Conservation (phyloP, 768 basidiomycete genomes). For the Auriscalpium orientale region DNA sequence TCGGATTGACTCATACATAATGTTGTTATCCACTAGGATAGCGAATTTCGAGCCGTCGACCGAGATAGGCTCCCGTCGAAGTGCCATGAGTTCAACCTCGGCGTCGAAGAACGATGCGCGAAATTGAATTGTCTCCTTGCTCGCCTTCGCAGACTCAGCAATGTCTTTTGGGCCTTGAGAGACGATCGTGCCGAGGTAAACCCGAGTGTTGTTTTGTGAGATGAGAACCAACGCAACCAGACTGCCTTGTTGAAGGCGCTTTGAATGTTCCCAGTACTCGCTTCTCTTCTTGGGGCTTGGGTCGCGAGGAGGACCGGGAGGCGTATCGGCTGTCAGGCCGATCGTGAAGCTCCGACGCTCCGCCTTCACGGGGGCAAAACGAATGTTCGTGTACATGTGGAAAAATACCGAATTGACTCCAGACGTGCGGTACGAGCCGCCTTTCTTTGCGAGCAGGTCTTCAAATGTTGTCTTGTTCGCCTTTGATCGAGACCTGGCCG, state of each 20-base stretch:
- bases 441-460: conserved; percentile 40
- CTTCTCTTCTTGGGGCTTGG: conserved; percentile 29
- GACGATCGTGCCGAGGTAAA: conserved; percentile 48
- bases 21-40: conserved; percentile 12
- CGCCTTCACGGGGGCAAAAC: conserved; percentile 38
- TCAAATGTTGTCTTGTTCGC: conserved; percentile 20
- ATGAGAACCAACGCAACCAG: conserved; percentile 50
- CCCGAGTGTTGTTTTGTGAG: conserved; percentile 18
- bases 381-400: conserved; percentile 51
- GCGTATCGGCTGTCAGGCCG: conserved; percentile 39
- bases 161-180: conserved; percentile 35
- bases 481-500: conserved; percentile 24
- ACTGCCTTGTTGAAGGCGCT: conserved; percentile 52
- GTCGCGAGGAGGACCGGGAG: conserved; percentile 48
- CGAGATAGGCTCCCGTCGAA: conserved; percentile 29
- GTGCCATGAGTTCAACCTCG: conserved; percentile 39
- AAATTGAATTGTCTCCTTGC: conserved; percentile 31
- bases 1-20: conserved; percentile 8
- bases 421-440: conserved; percentile 49
- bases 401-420: conserved; percentile 46
- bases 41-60: conserved; percentile 8
- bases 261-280: conserved; percentile 57
- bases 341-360: conserved; percentile 47
- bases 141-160: conserved; percentile 32
- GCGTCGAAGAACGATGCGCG: conserved; percentile 60